Conservation (phyloP, 192 early-diverging fungal genomes). For the Entomortierella lignicola region DNA sequence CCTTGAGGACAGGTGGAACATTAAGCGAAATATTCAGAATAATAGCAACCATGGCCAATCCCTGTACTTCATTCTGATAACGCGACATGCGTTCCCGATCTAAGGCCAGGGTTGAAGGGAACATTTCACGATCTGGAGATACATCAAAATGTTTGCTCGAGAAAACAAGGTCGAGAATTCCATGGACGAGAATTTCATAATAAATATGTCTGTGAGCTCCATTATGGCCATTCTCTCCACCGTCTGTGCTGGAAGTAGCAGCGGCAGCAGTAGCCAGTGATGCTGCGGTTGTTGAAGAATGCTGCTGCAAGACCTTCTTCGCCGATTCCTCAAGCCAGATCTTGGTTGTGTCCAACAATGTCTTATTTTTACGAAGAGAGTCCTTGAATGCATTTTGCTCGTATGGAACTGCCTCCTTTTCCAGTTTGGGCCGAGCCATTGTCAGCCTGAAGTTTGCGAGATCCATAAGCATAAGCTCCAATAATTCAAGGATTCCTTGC, state of each 20-base stretch:
- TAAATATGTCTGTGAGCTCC: constrained; percentile 27
- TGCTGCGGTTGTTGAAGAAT: constrained; percentile 32
- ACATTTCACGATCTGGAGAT: constrained; percentile 13
- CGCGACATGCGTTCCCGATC: constrained; percentile 72
- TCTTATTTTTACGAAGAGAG: constrained; percentile 56
- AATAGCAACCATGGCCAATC: constrained; percentile 71
- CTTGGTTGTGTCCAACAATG: constrained; percentile 63
- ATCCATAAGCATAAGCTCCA: constrained; percentile 86
- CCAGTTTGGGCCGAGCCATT: constrained; percentile 73
- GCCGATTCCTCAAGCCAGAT: constrained; percentile 70
- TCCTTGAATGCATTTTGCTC: constrained; percentile 76
- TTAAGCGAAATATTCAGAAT: constrained; percentile 81
- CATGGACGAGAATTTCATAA: constrained; percentile 67
- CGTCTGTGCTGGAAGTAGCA: constrained; percentile 51
- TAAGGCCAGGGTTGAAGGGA: constrained; percentile 78
- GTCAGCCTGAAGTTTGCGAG: constrained; percentile 81
- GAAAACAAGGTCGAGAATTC: constrained; percentile 63
- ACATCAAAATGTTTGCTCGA: constrained; percentile 36
- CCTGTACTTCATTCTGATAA: constrained; percentile 81
- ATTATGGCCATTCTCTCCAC: constrained; percentile 11
- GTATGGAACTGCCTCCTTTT: constrained; percentile 78
- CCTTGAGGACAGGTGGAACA: constrained; percentile 36
- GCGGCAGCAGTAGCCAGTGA: too few species aligned
- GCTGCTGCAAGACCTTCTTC: constrained; percentile 52
- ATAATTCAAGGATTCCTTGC: constrained; percentile 61